These are phyloP conservation scores for Davidsoniella eucalypti DNA, from an alignment of 2,329 filamentous ascomycete species.

Conservation along the genomic window DNA sequence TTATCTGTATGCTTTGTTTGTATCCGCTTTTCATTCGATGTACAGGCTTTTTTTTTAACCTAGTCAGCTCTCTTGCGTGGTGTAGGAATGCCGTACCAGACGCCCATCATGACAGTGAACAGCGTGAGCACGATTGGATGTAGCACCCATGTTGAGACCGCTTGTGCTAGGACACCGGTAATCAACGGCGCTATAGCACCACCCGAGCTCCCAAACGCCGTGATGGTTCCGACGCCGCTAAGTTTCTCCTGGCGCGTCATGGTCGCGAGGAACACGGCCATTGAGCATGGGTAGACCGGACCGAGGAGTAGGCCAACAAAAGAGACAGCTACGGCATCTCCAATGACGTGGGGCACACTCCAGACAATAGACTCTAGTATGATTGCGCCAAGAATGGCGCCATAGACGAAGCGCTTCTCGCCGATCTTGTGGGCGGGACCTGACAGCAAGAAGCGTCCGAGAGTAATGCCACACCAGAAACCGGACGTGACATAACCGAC, in stretches of 20 bases:
- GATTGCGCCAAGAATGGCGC: constrained; percentile 42
- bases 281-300: constrained; percentile 61
- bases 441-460: constrained; percentile 57
- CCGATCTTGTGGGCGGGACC: constrained; percentile 50
- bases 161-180: constrained; percentile 47
- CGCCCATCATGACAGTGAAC: constrained; percentile 47
- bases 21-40: no score
- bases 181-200: constrained; percentile 51
- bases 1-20: no score
- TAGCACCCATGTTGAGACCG: constrained; percentile 44
- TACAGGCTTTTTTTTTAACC: not conserved
- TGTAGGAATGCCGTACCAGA: constrained; percentile 45
- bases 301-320: constrained; percentile 62
- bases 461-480: constrained; percentile 57
- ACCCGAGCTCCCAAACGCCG: constrained; percentile 51
- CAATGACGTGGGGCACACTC: constrained; percentile 59
- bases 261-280: constrained; percentile 43
- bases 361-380: constrained; percentile 63
- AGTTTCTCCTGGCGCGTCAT: constrained; percentile 44
- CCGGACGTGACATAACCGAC: constrained; percentile 69
- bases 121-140: constrained; percentile 51
- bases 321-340: constrained; percentile 48
- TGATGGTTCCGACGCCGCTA: constrained; percentile 49
- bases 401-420: constrained; percentile 52
- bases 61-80: constrained; percentile 44